phyloP scores from a whole-genome alignment of 345 rosid genomes.

The Dipteronia dyeriana region DNA sequence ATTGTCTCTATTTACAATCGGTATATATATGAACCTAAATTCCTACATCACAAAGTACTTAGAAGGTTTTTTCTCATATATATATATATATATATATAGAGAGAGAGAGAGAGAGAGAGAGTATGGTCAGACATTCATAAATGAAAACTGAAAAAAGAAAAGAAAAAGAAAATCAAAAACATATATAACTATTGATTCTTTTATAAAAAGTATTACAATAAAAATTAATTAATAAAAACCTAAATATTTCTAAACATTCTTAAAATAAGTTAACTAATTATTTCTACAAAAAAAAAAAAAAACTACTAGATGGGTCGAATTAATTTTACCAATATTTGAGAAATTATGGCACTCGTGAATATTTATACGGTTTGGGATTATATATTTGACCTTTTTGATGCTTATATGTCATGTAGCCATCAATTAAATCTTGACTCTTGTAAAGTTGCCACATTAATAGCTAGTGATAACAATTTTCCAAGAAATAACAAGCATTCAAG shows the following conservation, averaged over 20 bases:
- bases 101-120: no score
- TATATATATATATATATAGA: no score
- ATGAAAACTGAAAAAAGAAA: no score
- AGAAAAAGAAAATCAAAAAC: no score
- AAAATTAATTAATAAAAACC: no score
- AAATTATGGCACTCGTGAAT: not conserved
- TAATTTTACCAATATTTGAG: not conserved
- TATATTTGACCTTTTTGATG: constrained; percentile 1
- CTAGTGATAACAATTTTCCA: constrained; percentile 2
- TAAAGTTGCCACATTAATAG: not conserved
- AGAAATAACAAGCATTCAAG: constrained; percentile 9
- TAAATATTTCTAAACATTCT: no score
- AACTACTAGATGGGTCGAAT: not conserved
- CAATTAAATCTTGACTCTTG: not conserved
- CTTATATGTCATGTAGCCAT: not conserved
- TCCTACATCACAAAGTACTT: not conserved
- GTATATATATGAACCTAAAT: not conserved
- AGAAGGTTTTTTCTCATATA: not conserved
- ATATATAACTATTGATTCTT: no score
- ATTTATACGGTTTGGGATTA: not conserved
- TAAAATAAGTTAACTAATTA: no score
- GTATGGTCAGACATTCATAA: no score
- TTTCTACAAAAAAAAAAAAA: not conserved
- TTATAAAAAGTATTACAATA: no score
- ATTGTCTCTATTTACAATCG: not conserved